Base-by-base conservation (phyloP, 176 grass and related monocot genomes). In the Avena eriantha region DNA sequence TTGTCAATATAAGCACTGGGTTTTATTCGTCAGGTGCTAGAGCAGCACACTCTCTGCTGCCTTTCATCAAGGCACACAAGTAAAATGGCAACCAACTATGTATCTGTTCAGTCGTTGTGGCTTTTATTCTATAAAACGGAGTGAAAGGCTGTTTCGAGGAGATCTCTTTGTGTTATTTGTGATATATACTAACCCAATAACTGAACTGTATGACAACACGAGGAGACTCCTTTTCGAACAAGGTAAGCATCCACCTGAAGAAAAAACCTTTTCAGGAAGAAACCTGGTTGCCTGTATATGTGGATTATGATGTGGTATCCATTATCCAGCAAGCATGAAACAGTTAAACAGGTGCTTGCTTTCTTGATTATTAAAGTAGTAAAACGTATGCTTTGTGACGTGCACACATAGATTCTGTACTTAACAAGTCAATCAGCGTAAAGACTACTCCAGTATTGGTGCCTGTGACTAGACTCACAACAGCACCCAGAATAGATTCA, bases 241-340 rank as follows among this genome's bases (percentile, higher is more conserved):
- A 81, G 58, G 76, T 81, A 81, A 84, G 76, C 81, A 87, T 68
- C 80, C 83, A 90, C 51, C 36, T 69, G 69, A 47, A 74, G 26
- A 29, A 73, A 80, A 55, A 76, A 17, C 15, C 5, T 47, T 73
- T 17, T 19, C 15, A 34, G 73, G 73, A 77, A 17, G 84, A 48
- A 82, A 78, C 24, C 56, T 70, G 64, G 55, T 79, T 35, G 35
- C 7, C 21, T 57, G 22, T 53, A 49, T 64, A 43, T 91, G 69
- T 87, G 85, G 85, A 87, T 70, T 51, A 41, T 84, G 81, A 91
- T 76, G 81, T 84, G 85, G 81, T 83, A 26, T 83, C 69, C 82
- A 73, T 80, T 55, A 50, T 69, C 26, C 43, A 82, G 33, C 69
- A 80, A 31, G 12, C 61, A n/a, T 60, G 69, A 84, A 59, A 16